Percentiles rank a stretch among this genome's conserved stretches.
These are phyloP conservation scores for Russula compacta DNA, from an alignment of 768 basidiomycete genomes.

Conservation along the genomic window DNA sequence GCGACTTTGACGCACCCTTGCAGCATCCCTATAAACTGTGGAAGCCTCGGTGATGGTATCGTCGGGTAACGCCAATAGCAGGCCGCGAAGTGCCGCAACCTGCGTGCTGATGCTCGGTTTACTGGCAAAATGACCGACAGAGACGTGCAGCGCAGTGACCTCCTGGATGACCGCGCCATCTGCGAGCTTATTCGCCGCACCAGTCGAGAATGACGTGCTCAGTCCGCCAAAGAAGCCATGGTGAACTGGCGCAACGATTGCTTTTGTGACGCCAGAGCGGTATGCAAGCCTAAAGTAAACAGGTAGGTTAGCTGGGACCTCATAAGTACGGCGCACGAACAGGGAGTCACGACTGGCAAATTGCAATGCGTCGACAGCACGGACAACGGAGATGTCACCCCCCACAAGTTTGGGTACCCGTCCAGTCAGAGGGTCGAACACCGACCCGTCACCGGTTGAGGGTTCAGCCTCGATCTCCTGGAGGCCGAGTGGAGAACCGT, in stretches of 20 bases:
- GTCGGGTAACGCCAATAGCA: slow-evolving; percentile 32
- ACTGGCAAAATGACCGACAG: slow-evolving; percentile 37
- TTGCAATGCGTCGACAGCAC: slow-evolving; percentile 65
- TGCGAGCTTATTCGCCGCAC: slow-evolving; percentile 49
- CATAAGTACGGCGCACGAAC: slow-evolving; percentile 28
- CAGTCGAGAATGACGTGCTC: slow-evolving; percentile 50
- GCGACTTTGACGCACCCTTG: slow-evolving; percentile 30
- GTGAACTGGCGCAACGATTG: slow-evolving; percentile 50
- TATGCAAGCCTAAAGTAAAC: slow-evolving; percentile 52
- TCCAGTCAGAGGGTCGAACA: slow-evolving; percentile 36
- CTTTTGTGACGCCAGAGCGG: slow-evolving; percentile 62
- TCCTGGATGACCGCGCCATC: slow-evolving; percentile 57
- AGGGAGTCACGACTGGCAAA: slow-evolving; percentile 52
- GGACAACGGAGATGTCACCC: slow-evolving; percentile 34
- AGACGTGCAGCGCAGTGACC: slow-evolving; percentile 58
- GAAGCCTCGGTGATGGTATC: slow-evolving; percentile 34
- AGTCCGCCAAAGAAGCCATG: slow-evolving; percentile 53
- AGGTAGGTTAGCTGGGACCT: slow-evolving; percentile 3
- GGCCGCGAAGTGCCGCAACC: slow-evolving; percentile 46
- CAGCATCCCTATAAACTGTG: slow-evolving; percentile 35
- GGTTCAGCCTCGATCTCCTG: slow-evolving; percentile 58
- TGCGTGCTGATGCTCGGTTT: slow-evolving; percentile 56
- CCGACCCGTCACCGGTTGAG: slow-evolving; percentile 46
- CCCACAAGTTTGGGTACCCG: slow-evolving; percentile 30
- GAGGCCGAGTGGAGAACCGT: slow-evolving; percentile 56